Evolutionary conservation across 495 filamentous ascomycete species (phyloP).

Genomic region (Trichoderma parareesei): DNA sequence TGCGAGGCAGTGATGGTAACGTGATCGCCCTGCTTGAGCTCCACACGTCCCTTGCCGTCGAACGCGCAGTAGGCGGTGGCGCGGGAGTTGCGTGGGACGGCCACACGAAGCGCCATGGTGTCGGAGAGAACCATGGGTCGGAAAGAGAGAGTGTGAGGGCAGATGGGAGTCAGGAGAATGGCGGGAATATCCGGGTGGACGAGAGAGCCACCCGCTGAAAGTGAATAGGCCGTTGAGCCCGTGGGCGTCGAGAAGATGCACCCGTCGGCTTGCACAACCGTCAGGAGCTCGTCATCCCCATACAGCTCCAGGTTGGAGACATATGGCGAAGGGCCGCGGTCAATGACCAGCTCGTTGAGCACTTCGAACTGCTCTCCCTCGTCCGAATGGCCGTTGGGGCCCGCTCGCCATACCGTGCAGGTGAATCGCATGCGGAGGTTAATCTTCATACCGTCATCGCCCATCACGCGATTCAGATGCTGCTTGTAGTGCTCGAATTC

Average conservation of each 20-base stretch:
- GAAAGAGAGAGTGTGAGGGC: slow-evolving; percentile 93
- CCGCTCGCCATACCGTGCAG: slow-evolving; percentile 77
- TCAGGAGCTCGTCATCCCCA: slow-evolving; percentile 85
- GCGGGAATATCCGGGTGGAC: slow-evolving; percentile 96
- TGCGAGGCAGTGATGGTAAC: slow-evolving; percentile 90
- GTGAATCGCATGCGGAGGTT: slow-evolving; percentile 97
- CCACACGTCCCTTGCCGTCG: slow-evolving; percentile 90
- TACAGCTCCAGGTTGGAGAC: slow-evolving; percentile 94
- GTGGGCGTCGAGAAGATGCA: slow-evolving; percentile 97
- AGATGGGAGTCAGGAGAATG: slow-evolving; percentile 95
- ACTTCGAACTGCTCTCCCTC: slow-evolving; percentile 88
- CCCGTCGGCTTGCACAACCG: slow-evolving; percentile 90
- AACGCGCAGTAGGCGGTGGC: slow-evolving; percentile 93
- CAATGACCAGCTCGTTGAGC: slow-evolving; percentile 94
- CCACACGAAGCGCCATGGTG: slow-evolving; percentile 79
- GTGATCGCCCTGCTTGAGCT: slow-evolving; percentile 84
- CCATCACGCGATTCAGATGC: slow-evolving; percentile 78
- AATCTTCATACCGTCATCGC: slow-evolving; percentile 85
- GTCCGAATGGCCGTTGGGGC: slow-evolving; percentile 40
- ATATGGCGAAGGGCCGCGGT: slow-evolving; percentile 92
- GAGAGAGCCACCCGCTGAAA: slow-evolving; percentile 90
- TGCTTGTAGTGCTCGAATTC: slow-evolving; percentile 76
- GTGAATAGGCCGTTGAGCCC: slow-evolving; percentile 88
- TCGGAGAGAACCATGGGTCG: slow-evolving; percentile 98
- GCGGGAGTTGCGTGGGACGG: slow-evolving; percentile 73